Evolutionary conservation across 805 yeast genomes (phyloP).

Genomic region (Yarrowia sp.): DNA sequence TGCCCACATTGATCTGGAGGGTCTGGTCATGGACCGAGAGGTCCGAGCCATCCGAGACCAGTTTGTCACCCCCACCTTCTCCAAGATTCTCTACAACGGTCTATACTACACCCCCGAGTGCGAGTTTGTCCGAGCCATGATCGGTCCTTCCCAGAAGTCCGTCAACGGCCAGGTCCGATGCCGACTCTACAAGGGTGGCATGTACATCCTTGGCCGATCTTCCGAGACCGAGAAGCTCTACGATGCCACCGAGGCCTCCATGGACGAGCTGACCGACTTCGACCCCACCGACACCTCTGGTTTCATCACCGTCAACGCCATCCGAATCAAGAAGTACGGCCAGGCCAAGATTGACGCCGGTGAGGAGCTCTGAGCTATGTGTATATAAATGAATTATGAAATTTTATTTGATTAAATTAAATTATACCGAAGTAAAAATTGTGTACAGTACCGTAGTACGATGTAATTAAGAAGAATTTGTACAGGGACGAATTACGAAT

Average conservation of each 20-base stretch:
- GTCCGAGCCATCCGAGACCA: constrained; percentile 95
- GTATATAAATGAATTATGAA: constrained; percentile 11
- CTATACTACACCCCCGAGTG: constrained; percentile 98
- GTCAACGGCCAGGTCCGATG: constrained; percentile 97
- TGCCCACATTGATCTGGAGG: constrained; percentile 95
- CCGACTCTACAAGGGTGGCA: constrained; percentile 86
- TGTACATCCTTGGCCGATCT: constrained; percentile 85
- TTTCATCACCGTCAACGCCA: constrained; percentile 96
- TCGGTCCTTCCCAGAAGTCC: constrained; percentile 88
- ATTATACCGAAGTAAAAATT: no score
- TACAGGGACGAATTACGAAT: no score
- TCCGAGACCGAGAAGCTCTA: constrained; percentile 94
- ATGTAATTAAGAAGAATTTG: no score
- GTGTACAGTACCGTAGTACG: no score
- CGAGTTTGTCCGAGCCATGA: constrained; percentile 77
- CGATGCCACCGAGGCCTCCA: constrained; percentile 96
- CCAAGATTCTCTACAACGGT: constrained; percentile 92
- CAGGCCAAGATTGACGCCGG: constrained; percentile 86
- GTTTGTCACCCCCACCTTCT: constrained; percentile 89
- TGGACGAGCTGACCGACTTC: constrained; percentile 99
- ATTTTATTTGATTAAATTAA: no score
- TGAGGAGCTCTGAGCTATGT: constrained; percentile 39
- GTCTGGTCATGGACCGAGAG: constrained; percentile 94
- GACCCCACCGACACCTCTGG: constrained; percentile 96
- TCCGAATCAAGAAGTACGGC: constrained; percentile 97